A percentile compares a stretch with the other conserved stretches of the same genome.
Conservation (phyloP, 257 asterid species). For the Solanum sejunctum region DNA sequence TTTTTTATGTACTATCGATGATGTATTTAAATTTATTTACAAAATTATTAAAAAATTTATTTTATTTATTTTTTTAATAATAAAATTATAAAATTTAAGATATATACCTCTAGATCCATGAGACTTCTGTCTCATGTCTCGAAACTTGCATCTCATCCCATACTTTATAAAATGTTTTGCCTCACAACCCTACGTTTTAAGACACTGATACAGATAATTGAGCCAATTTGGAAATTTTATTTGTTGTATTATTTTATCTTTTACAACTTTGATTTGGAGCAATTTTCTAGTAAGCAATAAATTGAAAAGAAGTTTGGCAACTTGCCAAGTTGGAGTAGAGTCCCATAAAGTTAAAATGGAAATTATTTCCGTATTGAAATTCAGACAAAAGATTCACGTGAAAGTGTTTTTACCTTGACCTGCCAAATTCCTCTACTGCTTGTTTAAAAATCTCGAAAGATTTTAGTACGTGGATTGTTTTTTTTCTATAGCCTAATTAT, state of each 20-base stretch:
- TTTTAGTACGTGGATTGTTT: no score
- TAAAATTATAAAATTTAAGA: no score
- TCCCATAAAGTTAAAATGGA: not conserved
- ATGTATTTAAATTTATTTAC: no score
- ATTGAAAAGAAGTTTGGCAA: not conserved
- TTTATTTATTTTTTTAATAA: no score
- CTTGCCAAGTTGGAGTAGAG: not conserved
- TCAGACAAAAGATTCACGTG: not conserved
- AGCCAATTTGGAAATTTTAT: not conserved
- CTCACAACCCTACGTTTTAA: no score
- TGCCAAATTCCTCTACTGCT: not conserved
- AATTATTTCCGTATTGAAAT: not conserved
- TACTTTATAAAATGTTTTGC: rapidly evolving
- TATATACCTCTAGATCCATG: no score
- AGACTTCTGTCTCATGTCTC: rapidly evolving
- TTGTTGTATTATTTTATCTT: no score
- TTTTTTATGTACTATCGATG: no score
- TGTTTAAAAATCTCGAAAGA: not conserved
- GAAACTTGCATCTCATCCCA: no score
- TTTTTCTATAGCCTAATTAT: no score
- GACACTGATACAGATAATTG: not conserved
- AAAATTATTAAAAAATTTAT: no score
- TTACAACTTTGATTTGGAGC: not conserved
- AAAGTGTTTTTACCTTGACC: not conserved
- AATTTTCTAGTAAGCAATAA: not conserved